These are phyloP conservation scores for Clonostachys chloroleuca DNA, from an alignment of 2,329 filamentous ascomycete genomes.

Conservation along the genomic window DNA sequence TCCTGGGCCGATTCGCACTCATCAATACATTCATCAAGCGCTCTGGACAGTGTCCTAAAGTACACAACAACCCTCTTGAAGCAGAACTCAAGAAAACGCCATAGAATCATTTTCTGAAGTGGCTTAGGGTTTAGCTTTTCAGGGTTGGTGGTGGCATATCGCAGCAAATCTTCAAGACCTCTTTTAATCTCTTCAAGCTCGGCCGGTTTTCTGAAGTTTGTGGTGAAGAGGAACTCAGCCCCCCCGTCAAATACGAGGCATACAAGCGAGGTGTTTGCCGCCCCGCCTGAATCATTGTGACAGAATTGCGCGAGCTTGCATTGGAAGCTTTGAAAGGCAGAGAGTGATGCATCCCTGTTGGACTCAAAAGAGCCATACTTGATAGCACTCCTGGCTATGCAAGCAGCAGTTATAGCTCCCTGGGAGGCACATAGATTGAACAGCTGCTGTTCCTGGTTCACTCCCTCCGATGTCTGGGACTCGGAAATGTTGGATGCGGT, in stretches of 20 bases:
- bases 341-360: not conserved
- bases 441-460: not conserved
- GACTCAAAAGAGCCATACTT: constrained; percentile 6
- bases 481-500: no score
- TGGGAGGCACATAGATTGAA: constrained; percentile 1
- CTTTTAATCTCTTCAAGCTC: constrained; percentile 4
- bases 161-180: constrained; percentile 3
- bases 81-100: constrained; percentile 3
- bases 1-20: constrained; percentile 1
- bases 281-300: constrained; percentile 4
- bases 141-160: constrained; percentile 4
- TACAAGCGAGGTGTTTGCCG: constrained; percentile 5
- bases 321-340: constrained; percentile 3
- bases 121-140: not conserved
- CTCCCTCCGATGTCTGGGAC: no score
- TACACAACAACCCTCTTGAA: constrained; percentile 3
- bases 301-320: constrained; percentile 8
- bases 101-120: constrained; percentile 6
- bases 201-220: constrained; percentile 2
- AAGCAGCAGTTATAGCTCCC: constrained; percentile 3
- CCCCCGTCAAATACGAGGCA: constrained; percentile 1
- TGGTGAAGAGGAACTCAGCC: constrained; percentile 6
- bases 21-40: not conserved
- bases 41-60: not conserved
- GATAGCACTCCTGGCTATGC: constrained; percentile 1